Conservation (phyloP, 768 basidiomycete species). For the Rubroboletus pulcherrimus region DNA sequence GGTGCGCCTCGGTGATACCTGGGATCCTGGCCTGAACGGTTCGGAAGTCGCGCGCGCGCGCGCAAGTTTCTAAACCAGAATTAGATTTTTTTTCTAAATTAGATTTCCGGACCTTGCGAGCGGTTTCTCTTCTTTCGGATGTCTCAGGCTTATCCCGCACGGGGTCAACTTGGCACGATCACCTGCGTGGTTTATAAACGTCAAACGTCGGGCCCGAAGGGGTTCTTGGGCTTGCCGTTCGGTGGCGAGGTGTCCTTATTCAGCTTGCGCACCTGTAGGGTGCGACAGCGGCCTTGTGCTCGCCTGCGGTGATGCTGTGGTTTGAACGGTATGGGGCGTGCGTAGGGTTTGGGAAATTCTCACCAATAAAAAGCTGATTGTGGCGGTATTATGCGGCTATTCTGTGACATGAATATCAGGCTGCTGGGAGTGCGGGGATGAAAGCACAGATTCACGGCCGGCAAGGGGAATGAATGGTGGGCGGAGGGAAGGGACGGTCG, state of each 20-base stretch:
- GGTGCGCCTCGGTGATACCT: conserved; percentile 18
- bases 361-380: conserved; percentile 8
- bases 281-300: conserved; percentile 2
- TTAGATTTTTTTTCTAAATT: conserved; percentile 8
- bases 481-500: not conserved
- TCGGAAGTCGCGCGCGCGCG: not conserved
- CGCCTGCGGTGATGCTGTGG: conserved; percentile 6
- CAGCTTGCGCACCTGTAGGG: too few relatives aligned
- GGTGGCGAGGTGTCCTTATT: not conserved
- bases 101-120: not conserved
- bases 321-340: conserved; percentile 1
- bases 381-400: conserved; percentile 3
- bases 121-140: not conserved
- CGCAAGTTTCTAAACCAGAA: not conserved
- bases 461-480: not conserved
- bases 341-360: conserved; percentile 10
- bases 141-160: conserved; percentile 4
- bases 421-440: conserved; percentile 1
- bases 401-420: not conserved
- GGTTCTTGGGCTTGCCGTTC: not conserved
- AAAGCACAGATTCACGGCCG: not conserved
- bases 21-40: not conserved
- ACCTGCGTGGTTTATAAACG: not conserved
- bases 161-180: not conserved
- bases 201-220: conserved; percentile 10